phyloP scores from a whole-genome alignment of 1,284 basidiomycete species.

The Ustilago cynodontis region DNA sequence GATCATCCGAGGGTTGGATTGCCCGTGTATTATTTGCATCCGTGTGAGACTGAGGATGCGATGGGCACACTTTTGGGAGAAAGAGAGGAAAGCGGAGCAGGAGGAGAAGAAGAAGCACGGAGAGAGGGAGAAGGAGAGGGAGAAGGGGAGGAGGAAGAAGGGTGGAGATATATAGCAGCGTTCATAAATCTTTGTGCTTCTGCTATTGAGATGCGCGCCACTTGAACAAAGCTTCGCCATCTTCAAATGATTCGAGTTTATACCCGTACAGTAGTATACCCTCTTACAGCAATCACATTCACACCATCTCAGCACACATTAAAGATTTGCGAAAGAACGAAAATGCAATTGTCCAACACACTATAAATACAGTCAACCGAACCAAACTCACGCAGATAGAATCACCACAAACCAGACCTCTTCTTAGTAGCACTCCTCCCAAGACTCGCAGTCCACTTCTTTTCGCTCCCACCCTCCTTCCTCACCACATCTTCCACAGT shows the following conservation, averaged over 20 bases:
- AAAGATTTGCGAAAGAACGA: neutral
- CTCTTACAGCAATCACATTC: neutral
- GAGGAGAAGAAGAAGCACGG: neutral
- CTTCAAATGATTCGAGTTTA: neutral
- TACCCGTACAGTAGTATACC: slow-evolving; percentile 10
- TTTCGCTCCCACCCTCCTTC: neutral
- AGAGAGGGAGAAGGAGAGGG: no score
- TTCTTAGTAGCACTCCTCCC: slow-evolving; percentile 10
- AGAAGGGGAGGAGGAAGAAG: neutral
- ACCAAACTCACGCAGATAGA: neutral
- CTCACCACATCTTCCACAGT: neutral
- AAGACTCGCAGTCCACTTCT: slow-evolving; percentile 22
- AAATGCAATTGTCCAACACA: neutral
- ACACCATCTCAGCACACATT: neutral
- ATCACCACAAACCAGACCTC: slow-evolving; percentile 6
- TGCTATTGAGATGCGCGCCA: slow-evolving; percentile 40
- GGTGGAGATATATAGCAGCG: slow-evolving; percentile 13
- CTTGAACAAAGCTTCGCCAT: neutral
- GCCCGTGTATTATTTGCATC: slow-evolving; percentile 35
- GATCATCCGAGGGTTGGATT: slow-evolving; percentile 28
- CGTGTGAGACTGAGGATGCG: slow-evolving; percentile 31
- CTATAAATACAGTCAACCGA: slow-evolving; percentile 1
- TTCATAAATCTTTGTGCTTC: slow-evolving; percentile 34
- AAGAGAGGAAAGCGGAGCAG: neutral
- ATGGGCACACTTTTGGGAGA: neutral